These are phyloP conservation scores for Thraustochytrium striatum DNA, from an alignment of 352 stramenopile genomes.

Conservation along the genomic window DNA sequence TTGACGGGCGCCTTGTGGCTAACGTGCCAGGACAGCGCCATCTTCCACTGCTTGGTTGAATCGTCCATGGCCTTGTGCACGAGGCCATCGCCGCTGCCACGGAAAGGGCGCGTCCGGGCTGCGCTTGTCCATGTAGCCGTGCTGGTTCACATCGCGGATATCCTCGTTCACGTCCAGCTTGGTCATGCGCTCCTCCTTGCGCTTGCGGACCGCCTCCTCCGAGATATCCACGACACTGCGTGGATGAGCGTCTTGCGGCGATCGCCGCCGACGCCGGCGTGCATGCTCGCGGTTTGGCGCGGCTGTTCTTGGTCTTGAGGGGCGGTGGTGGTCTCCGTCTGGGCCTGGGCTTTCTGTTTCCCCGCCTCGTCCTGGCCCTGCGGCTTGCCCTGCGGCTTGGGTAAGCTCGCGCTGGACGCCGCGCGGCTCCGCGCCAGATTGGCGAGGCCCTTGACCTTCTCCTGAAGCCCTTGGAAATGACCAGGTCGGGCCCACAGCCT, in stretches of 20 bases:
- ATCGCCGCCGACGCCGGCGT: too few relatives aligned
- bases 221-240: constrained; percentile 35
- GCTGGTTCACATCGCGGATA: constrained; percentile 44
- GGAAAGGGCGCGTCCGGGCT: not conserved
- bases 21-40: constrained; percentile 43
- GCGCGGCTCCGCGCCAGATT: too few relatives aligned
- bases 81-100: constrained; percentile 36
- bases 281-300: too few relatives aligned
- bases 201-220: constrained; percentile 4
- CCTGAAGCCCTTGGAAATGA: too few relatives aligned
- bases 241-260: constrained; percentile 12
- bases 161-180: constrained; percentile 43
- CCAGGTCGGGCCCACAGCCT: too few relatives aligned
- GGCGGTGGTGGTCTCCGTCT: too few relatives aligned
- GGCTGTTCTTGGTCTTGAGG: too few relatives aligned
- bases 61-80: constrained; percentile 39
- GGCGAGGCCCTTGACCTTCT: too few relatives aligned
- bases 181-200: constrained; percentile 15
- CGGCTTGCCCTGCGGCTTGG: too few relatives aligned
- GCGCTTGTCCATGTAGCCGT: constrained; percentile 45
- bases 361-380: too few relatives aligned
- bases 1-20: constrained; percentile 33
- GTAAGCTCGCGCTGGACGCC: too few relatives aligned
- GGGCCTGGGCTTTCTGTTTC: too few relatives aligned
- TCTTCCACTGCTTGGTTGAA: constrained; percentile 17